Conservation (phyloP, 2,329 filamentous ascomycete species). For the Gnomoniopsis sp. region DNA sequence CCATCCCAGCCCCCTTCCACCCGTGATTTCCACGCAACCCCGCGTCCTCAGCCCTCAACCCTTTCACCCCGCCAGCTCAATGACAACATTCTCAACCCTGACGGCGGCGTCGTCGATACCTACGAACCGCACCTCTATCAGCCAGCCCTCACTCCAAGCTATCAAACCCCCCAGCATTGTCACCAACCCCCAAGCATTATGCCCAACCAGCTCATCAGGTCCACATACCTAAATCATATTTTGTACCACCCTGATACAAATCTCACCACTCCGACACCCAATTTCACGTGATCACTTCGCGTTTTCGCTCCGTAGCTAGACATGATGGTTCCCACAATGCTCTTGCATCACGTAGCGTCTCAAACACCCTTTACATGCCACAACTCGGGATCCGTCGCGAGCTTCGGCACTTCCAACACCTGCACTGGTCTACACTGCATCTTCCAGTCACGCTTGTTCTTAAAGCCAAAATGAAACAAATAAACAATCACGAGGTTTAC, state of each 20-base stretch:
- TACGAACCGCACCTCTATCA: no score
- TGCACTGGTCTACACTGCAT: neutral
- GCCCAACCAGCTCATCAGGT: no score
- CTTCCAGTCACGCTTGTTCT: neutral
- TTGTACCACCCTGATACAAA: neutral
- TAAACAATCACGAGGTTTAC: neutral
- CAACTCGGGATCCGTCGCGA: neutral
- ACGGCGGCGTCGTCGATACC: no score
- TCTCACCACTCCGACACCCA: neutral
- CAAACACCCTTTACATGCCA: neutral
- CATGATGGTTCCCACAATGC: neutral
- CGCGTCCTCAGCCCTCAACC: neutral
- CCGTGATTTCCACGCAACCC: constrained; percentile 18
- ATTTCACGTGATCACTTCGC: constrained; percentile 2
- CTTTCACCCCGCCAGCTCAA: no score
- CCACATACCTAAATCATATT: neutral
- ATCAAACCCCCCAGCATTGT: no score
- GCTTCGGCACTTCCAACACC: no score
- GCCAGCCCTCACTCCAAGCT: no score
- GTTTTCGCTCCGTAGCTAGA: neutral
- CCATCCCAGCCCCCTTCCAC: neutral
- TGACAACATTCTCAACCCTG: no score
- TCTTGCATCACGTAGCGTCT: neutral
- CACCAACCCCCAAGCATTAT: no score
- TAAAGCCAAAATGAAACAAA: no score